phyloP scores from a whole-genome alignment of 1,139 yeast species.

The Diutina ranongensis region DNA sequence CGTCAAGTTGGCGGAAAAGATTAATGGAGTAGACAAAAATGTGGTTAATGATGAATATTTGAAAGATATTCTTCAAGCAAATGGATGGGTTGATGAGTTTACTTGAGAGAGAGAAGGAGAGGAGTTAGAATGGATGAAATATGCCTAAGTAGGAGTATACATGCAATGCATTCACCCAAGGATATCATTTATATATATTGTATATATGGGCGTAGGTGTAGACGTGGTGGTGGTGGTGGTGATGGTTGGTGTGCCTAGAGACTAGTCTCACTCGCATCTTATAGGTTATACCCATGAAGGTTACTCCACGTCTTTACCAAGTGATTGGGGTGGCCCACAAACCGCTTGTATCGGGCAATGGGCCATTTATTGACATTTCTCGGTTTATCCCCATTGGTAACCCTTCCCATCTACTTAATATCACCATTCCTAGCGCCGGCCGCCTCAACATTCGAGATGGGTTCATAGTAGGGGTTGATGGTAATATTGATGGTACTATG shows the following conservation, averaged over 20 bases:
- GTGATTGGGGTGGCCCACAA: not conserved
- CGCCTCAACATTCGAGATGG: conserved; percentile 22
- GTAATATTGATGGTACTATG: conserved; percentile 14
- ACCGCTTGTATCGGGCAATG: conserved; percentile 10
- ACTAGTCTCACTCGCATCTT: no score
- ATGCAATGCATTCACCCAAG: not conserved
- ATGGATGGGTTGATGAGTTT: conserved; percentile 27
- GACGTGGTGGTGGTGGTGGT: no score
- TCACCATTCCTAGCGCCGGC: conserved; percentile 25
- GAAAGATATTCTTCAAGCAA: conserved; percentile 26
- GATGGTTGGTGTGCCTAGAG: no score
- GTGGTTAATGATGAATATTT: conserved; percentile 24
- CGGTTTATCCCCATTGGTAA: conserved; percentile 22
- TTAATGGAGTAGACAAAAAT: conserved; percentile 22
- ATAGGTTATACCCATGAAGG: no score
- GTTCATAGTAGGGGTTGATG: conserved; percentile 25
- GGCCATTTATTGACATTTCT: conserved; percentile 27
- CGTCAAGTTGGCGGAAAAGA: conserved; percentile 25
- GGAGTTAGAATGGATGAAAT: not conserved
- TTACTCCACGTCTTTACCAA: not conserved
- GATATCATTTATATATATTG: no score
- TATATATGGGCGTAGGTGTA: no score
- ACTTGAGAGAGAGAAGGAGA: not conserved
- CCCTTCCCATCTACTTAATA: conserved; percentile 21
- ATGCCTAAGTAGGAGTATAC: no score